phyloP scores from a whole-genome alignment of 2,329 filamentous ascomycete species.

The Thermothelomyces thermophilus region DNA sequence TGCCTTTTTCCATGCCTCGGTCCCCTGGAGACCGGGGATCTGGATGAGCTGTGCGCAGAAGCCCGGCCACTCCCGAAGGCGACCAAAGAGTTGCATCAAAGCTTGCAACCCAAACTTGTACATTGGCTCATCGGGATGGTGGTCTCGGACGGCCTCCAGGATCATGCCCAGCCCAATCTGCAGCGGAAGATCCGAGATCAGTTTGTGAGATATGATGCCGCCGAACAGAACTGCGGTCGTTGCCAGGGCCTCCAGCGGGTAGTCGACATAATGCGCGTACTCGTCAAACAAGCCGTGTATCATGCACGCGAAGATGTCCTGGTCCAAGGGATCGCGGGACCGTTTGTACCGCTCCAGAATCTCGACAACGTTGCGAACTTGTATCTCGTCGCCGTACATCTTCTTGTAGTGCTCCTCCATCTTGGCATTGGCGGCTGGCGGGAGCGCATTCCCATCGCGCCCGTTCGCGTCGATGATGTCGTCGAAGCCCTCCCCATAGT shows the following conservation, averaged over 20 bases:
- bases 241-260: conserved; percentile 90
- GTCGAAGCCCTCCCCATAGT: conserved; percentile 89
- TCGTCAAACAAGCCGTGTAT: conserved; percentile 97
- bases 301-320: conserved; percentile 97
- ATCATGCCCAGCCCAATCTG: conserved; percentile 97
- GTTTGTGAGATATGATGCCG: conserved; percentile 87
- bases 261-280: conserved; percentile 90
- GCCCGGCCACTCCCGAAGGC: conserved; percentile 89
- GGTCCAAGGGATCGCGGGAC: conserved; percentile 74
- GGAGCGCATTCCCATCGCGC: conserved; percentile 71
- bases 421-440: conserved; percentile 70
- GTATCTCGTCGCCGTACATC: conserved; percentile 90
- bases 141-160: conserved; percentile 86
- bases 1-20: conserved; percentile 76
- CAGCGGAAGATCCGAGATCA: conserved; percentile 83
- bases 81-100: conserved; percentile 75
- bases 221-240: conserved; percentile 96
- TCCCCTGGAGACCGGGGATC: conserved; percentile 74
- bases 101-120: conserved; percentile 97
- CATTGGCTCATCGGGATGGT: conserved; percentile 79
- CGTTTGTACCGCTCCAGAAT: conserved; percentile 81
- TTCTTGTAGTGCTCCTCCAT: conserved; percentile 98
- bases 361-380: conserved; percentile 78
- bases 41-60: conserved; percentile 82
- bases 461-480: conserved; percentile 85